Evolutionary conservation across 805 yeast species (phyloP).

Genomic region (Candida hungchunana): DNA sequence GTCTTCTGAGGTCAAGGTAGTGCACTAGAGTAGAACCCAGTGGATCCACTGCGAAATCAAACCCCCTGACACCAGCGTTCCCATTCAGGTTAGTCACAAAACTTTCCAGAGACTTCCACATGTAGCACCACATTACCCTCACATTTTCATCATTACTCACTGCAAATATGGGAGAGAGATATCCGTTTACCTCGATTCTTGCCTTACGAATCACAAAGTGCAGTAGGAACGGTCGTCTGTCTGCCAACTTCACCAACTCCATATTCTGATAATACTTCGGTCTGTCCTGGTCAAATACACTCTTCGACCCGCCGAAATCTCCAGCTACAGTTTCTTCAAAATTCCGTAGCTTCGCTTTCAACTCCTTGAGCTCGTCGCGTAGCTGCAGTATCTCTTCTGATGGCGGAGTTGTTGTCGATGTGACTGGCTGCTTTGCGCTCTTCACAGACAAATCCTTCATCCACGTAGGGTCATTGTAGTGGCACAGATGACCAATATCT

Average conservation of each 20-base stretch:
- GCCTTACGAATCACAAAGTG: too few species aligned
- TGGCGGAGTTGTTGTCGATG: slow-evolving; percentile 29
- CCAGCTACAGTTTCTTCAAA: too few species aligned
- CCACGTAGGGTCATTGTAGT: slow-evolving; percentile 56
- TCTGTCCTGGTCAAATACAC: too few species aligned
- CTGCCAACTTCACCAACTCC: too few species aligned
- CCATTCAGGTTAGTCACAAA: slow-evolving; percentile 1
- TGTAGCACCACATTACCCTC: slow-evolving; percentile 31
- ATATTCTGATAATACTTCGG: too few species aligned
- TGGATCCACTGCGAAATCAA: neutral
- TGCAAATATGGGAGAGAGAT: too few species aligned
- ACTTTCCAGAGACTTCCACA: slow-evolving; percentile 19
- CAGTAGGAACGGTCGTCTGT: too few species aligned
- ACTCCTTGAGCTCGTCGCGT: too few species aligned
- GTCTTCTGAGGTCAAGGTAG: slow-evolving; percentile 14
- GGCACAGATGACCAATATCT: slow-evolving; percentile 51
- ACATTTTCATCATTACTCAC: too few species aligned
- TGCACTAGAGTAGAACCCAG: slow-evolving; percentile 2
- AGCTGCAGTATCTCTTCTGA: slow-evolving; percentile 46
- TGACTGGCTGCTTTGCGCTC: slow-evolving; percentile 26
- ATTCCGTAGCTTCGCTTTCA: too few species aligned
- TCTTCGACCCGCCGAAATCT: too few species aligned
- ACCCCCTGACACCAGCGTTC: neutral
- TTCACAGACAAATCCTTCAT: slow-evolving; percentile 43
- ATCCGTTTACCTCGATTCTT: too few species aligned